A percentile compares a stretch with the other conserved stretches of the same genome.
Evolutionary conservation across 2,329 filamentous ascomycete genomes (phyloP).

Genomic region (Zymoseptoria brevis): DNA sequence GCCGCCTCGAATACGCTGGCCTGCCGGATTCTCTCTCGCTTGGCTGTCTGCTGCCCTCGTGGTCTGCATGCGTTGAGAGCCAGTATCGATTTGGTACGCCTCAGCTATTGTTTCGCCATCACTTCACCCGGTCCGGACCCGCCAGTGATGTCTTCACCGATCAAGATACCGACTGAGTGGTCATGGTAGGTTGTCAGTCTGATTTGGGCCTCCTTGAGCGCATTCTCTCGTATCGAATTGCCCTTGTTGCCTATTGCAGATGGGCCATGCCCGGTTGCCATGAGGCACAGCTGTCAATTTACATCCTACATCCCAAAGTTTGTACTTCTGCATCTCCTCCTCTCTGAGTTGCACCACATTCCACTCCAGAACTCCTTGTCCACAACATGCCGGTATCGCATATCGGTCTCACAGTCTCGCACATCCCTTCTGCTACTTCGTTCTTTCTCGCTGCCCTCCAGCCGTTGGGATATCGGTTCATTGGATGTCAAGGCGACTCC

Average conservation of each 20-base stretch:
- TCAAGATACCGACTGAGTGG: conserved; percentile 7
- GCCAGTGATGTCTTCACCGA: conserved; percentile 18
- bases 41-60: conserved; percentile 1
- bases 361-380: conserved; percentile 7
- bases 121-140: conserved; percentile 9
- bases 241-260: background rate
- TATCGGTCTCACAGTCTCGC: conserved; percentile 61
- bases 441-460: conserved; percentile 77
- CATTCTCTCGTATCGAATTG: conserved; percentile 1
- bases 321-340: conserved; percentile 6
- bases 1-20: conserved; percentile 2
- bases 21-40: conserved; percentile 10
- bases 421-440: conserved; percentile 70
- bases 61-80: conserved; percentile 12
- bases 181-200: background rate
- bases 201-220: background rate
- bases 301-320: conserved; percentile 9
- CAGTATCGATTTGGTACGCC: conserved; percentile 15
- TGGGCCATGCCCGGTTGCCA: conserved; percentile 1
- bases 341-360: conserved; percentile 8
- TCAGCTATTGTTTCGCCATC: conserved; percentile 12
- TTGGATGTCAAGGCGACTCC: conserved; percentile 53
- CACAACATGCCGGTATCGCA: conserved; percentile 52
- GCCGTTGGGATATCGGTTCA: conserved; percentile 66
- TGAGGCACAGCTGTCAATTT: conserved; percentile 2